Evolutionary conservation across 495 filamentous ascomycete species (phyloP).

Genomic region (Hyaloscypha finlandica): DNA sequence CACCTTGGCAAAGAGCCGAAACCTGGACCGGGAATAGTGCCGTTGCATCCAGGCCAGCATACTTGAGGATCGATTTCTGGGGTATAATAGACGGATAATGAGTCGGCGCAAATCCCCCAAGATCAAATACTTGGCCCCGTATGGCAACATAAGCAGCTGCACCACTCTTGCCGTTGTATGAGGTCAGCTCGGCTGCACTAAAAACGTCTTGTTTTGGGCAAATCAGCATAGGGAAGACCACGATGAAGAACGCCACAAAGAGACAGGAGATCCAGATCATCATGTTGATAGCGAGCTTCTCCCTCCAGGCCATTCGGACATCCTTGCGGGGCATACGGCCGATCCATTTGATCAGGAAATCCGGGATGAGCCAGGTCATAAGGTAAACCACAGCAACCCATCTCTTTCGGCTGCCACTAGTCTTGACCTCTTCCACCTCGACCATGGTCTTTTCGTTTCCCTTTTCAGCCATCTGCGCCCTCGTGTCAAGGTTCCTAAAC

Average conservation of each 20-base stretch:
- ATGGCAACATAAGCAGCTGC: conserved; percentile 70
- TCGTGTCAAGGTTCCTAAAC: conserved; percentile 95
- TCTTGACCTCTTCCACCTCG: conserved; percentile 80
- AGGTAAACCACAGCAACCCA: conserved; percentile 89
- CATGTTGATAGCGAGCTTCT: conserved; percentile 97
- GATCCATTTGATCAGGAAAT: conserved; percentile 75
- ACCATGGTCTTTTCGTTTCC: conserved; percentile 87
- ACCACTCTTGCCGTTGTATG: conserved; percentile 71
- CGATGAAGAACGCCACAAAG: conserved; percentile 82
- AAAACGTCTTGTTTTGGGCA: conserved; percentile 91
- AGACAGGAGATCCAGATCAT: conserved; percentile 91
- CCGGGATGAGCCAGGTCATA: conserved; percentile 84
- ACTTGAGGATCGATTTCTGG: conserved; percentile 65
- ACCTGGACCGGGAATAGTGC: conserved; percentile 93
- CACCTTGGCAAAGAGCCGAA: conserved; percentile 84
- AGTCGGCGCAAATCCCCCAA: conserved; percentile 68
- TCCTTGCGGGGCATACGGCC: conserved; percentile 92
- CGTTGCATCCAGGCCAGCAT: conserved; percentile 85
- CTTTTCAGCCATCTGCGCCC: conserved; percentile 92
- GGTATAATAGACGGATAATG: conserved; percentile 83
- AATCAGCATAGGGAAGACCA: conserved; percentile 83
- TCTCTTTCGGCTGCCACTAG: conserved; percentile 81
- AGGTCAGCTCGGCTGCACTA: conserved; percentile 73
- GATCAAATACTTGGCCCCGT: conserved; percentile 86
- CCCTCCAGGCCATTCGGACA: conserved; percentile 91